Conservation (phyloP, 1,284 basidiomycete genomes). For the Irpex sp. region DNA sequence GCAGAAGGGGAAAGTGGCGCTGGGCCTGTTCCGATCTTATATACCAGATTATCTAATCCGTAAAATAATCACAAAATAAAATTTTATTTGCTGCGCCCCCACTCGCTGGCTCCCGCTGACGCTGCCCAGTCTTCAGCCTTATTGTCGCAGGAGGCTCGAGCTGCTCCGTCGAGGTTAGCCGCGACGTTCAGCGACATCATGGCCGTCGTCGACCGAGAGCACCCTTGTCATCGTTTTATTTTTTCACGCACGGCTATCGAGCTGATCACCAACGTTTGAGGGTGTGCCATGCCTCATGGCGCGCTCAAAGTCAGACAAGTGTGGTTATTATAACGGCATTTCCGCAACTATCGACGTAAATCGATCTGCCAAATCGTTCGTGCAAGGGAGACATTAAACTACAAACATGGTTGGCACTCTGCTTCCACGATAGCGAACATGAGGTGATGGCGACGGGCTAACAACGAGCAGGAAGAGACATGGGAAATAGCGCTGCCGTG, state of each 20-base stretch:
- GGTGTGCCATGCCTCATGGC: constrained; percentile 8
- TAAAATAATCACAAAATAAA: constrained; percentile 7
- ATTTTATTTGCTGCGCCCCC: background rate
- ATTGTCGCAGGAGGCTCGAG: background rate
- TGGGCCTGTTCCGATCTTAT: constrained; percentile 9
- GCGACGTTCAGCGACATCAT: background rate
- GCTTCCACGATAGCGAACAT: constrained; percentile 19
- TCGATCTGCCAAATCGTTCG: constrained; percentile 5
- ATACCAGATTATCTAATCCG: constrained; percentile 15
- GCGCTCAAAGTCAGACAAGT: background rate
- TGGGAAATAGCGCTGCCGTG: background rate
- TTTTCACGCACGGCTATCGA: background rate
- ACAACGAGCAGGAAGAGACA: constrained; percentile 2
- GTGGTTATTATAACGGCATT: constrained; percentile 2
- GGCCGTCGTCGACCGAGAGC: background rate
- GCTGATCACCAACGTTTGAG: constrained; percentile 10
- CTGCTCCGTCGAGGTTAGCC: background rate
- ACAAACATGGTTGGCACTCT: constrained; percentile 8
- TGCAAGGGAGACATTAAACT: constrained; percentile 4
- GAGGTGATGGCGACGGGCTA: constrained; percentile 22
- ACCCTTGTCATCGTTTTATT: background rate
- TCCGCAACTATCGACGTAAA: constrained; percentile 7
- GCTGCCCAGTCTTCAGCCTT: background rate
- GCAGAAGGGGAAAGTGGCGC: constrained; percentile 13
- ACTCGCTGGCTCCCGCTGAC: background rate